A percentile compares a stretch with the other conserved stretches of the same genome.
Conservation (phyloP, 345 rosid species). For the Acer yangbiense region DNA sequence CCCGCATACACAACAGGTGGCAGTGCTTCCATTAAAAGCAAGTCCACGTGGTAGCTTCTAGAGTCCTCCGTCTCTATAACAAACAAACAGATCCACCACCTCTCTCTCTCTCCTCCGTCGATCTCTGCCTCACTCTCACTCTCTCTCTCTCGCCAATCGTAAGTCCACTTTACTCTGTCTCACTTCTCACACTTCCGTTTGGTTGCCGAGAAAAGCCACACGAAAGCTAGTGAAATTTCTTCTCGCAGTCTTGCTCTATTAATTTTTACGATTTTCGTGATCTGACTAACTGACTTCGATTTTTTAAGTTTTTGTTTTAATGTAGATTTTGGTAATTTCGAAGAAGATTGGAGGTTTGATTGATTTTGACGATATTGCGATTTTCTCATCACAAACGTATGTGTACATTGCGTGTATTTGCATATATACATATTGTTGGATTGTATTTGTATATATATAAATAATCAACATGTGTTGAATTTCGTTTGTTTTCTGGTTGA, state of each 20-base stretch:
- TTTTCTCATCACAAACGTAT: not conserved
- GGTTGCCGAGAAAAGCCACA: not conserved
- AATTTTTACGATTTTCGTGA: too few species aligned
- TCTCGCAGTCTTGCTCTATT: not conserved
- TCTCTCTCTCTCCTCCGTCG: not conserved
- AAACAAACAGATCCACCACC: constrained; percentile 1
- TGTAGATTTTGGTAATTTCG: not conserved
- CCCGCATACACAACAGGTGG: constrained; percentile 2
- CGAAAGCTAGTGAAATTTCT: not conserved
- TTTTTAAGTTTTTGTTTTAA: not conserved
- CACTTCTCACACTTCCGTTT: not conserved
- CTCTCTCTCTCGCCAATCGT: not conserved
- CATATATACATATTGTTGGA: not conserved
- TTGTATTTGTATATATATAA: not conserved
- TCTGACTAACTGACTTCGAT: too few species aligned
- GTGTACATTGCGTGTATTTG: too few species aligned
- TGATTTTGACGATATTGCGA: not conserved
- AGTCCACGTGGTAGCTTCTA: constrained; percentile 36
- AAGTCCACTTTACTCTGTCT: not conserved
- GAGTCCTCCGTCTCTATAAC: constrained; percentile 10
- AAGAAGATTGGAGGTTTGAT: not conserved
- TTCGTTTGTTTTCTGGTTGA: not conserved
- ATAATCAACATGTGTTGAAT: not conserved
- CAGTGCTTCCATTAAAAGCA: not conserved
- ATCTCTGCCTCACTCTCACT: not conserved